Percentiles rank a stretch among this genome's conserved stretches.
These are phyloP conservation scores for Kwoniella sp. DNA, from an alignment of 768 basidiomycete species.

Conservation along the genomic window DNA sequence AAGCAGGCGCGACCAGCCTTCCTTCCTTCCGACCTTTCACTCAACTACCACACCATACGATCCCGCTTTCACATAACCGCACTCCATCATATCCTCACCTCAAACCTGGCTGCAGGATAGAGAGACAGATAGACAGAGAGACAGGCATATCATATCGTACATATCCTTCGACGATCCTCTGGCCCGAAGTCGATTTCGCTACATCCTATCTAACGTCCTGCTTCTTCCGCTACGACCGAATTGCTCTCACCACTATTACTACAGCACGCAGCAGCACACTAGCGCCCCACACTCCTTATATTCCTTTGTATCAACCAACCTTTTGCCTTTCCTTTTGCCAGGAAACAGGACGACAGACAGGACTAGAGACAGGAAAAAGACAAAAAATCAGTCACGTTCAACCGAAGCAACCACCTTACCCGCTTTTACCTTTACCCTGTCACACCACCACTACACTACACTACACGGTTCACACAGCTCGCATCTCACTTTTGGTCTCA, in stretches of 20 bases:
- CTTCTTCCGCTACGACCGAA: no score
- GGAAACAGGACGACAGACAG: not conserved
- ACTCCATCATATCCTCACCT: not conserved
- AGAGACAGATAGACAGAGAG: not conserved
- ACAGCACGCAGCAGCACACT: not conserved
- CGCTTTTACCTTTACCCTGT: not conserved
- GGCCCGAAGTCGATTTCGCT: not conserved
- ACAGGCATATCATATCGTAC: not conserved
- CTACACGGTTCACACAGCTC: no score
- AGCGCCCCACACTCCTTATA: constrained; percentile 1
- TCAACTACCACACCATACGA: constrained; percentile 1
- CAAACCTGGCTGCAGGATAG: not conserved
- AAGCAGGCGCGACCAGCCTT: constrained; percentile 29
- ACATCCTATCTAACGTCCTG: not conserved
- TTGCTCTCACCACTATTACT: no score
- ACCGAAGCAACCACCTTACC: not conserved
- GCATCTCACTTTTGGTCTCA: not conserved
- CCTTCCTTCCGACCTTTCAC: constrained; percentile 3
- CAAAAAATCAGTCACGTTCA: not conserved
- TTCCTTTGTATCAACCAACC: not conserved
- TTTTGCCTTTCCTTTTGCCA: not conserved
- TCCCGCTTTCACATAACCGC: not conserved
- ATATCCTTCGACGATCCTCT: constrained; percentile 10
- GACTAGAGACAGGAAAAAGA: not conserved
- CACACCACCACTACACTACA: not conserved